Conservation (phyloP, 2,329 filamentous ascomycete genomes). For the Xenosphaeropsis pyriputrescens region DNA sequence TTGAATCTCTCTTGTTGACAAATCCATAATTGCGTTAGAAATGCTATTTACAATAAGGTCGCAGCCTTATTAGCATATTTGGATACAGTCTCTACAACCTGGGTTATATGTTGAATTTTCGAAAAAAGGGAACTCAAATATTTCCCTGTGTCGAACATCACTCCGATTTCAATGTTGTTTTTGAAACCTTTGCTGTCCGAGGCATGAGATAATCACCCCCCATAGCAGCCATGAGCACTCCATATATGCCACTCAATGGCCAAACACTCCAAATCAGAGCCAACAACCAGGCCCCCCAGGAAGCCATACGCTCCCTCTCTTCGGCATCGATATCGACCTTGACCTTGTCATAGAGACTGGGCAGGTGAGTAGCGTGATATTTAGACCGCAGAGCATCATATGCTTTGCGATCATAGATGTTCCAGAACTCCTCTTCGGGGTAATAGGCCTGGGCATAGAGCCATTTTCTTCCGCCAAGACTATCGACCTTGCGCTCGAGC, state of each 20-base stretch:
- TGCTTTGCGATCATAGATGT: conserved; percentile 38
- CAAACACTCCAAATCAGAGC: too few species aligned
- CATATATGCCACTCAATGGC: background rate
- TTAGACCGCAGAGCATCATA: conserved; percentile 49
- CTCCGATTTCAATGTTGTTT: too few species aligned
- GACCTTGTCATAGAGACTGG: conserved; percentile 60
- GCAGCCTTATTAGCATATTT: too few species aligned
- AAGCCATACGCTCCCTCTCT: background rate
- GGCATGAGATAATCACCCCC: background rate
- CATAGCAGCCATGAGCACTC: background rate
- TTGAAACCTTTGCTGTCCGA: too few species aligned
- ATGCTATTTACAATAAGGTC: too few species aligned
- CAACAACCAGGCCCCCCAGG: too few species aligned
- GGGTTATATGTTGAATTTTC: too few species aligned
- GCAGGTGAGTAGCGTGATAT: conserved; percentile 47
- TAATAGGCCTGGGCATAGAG: conserved; percentile 80
- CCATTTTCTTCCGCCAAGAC: conserved; percentile 69
- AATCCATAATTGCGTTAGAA: too few species aligned
- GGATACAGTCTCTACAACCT: background rate
- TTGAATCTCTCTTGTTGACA: too few species aligned
- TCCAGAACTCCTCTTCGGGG: conserved; percentile 53
- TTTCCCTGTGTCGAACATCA: too few species aligned
- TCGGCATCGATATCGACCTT: conserved; percentile 28
- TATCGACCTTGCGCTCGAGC: conserved; percentile 53
- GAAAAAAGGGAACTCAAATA: too few species aligned